Evolutionary conservation across 495 filamentous ascomycete genomes (phyloP).

Genomic region (Cercophora newfieldiana): DNA sequence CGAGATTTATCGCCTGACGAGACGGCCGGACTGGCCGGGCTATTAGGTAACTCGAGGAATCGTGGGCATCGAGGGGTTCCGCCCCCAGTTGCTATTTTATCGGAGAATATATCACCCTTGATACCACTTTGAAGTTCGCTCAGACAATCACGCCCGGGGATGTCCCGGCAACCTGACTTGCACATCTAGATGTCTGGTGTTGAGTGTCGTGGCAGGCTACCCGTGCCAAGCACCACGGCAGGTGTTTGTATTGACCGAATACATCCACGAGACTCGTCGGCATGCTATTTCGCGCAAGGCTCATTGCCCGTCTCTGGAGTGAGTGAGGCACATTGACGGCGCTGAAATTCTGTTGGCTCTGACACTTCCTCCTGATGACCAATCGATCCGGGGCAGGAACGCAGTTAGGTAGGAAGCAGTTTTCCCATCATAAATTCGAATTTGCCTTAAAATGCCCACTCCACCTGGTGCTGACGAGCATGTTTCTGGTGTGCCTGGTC

Average conservation of each 20-base stretch:
- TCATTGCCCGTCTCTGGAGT: neutral
- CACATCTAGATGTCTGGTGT: neutral
- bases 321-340: neutral
- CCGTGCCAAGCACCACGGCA: neutral
- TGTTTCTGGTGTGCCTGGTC: too few species aligned
- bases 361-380: neutral
- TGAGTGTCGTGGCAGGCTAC: too few species aligned
- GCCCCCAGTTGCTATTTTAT: neutral
- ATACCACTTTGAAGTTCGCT: neutral
- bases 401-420: neutral
- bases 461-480: neutral
- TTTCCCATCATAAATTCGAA: neutral
- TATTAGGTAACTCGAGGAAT: constrained; percentile 6
- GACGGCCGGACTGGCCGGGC: neutral
- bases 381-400: neutral
- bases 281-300: neutral
- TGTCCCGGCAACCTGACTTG: neutral
- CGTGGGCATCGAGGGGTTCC: neutral
- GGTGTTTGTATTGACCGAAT: neutral
- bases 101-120: neutral
- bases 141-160: neutral
- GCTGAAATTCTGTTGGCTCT: neutral
- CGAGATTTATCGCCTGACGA: neutral
- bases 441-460: neutral
- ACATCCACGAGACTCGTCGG: neutral